phyloP scores from a whole-genome alignment of 176 grass and related monocot genomes.

The Carex littledalei region DNA sequence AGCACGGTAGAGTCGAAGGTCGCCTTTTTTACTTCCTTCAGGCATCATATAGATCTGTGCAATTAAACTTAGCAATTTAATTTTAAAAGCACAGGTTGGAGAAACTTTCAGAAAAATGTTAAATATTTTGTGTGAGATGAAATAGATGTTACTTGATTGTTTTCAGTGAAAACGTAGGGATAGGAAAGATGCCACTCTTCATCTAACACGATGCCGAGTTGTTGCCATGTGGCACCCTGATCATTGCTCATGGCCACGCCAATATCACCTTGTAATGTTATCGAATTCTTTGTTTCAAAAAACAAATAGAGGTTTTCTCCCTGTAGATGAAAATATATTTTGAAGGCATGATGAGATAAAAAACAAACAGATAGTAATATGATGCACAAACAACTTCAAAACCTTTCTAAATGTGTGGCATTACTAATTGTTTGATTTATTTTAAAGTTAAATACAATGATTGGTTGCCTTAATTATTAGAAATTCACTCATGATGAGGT shows the following conservation, averaged over 20 bases:
- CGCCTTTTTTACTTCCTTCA: slow-evolving; percentile 75
- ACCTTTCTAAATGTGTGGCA: not conserved
- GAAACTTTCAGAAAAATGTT: not conserved
- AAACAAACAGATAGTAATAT: not conserved
- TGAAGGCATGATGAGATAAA: not conserved
- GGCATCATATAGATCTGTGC: slow-evolving; percentile 86
- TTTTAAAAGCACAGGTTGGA: not conserved
- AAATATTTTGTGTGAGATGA: not conserved
- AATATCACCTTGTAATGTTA: slow-evolving; percentile 73
- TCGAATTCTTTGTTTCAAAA: slow-evolving; percentile 72
- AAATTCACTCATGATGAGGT: not conserved
- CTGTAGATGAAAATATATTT: slow-evolving; percentile 28
- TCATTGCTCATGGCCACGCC: slow-evolving; percentile 84
- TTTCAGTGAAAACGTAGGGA: slow-evolving; percentile 63
- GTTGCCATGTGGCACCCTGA: slow-evolving; percentile 60
- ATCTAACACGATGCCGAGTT: slow-evolving; percentile 67
- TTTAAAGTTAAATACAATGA: not conserved
- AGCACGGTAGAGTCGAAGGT: slow-evolving; percentile 60
- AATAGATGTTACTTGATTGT: slow-evolving; percentile 40
- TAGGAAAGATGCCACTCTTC: slow-evolving; percentile 95
- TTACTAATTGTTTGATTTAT: not conserved
- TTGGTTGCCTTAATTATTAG: not conserved
- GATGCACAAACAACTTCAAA: not conserved
- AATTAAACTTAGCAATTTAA: not conserved
- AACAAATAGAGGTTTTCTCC: slow-evolving; percentile 71